These are phyloP conservation scores for Wakefieldia striispora DNA, from an alignment of 768 basidiomycete genomes.

Conservation along the genomic window DNA sequence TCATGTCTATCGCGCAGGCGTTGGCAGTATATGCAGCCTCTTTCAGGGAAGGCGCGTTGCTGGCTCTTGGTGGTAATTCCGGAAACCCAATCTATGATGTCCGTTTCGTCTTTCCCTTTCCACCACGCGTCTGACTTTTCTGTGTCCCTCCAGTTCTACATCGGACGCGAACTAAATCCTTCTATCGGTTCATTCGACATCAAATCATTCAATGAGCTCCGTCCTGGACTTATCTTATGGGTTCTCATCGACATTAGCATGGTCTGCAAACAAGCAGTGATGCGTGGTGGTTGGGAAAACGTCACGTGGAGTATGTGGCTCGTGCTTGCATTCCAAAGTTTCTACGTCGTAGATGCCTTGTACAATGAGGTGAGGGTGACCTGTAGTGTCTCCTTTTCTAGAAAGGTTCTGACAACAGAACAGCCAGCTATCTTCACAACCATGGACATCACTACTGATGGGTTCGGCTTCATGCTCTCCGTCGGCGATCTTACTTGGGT, in stretches of 20 bases:
- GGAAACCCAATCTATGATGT: constrained; percentile 91
- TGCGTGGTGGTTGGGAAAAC: constrained; percentile 58
- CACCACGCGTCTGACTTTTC: not conserved
- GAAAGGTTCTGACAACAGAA: not conserved
- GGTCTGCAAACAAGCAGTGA: constrained; percentile 86
- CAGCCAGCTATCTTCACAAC: constrained; percentile 88
- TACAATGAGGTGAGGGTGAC: constrained; percentile 79
- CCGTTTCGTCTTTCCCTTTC: constrained; percentile 27
- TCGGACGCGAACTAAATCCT: constrained; percentile 94
- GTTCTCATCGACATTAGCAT: constrained; percentile 85
- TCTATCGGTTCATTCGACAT: constrained; percentile 73
- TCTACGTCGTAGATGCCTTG: constrained; percentile 83
- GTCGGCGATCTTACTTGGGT: constrained; percentile 93
- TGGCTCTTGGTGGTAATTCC: constrained; percentile 92
- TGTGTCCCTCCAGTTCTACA: constrained; percentile 65
- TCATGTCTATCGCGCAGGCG: constrained; percentile 78
- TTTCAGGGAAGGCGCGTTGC: constrained; percentile 64
- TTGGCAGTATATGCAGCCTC: constrained; percentile 67
- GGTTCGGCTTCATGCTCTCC: constrained; percentile 97
- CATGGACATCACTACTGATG: constrained; percentile 98
- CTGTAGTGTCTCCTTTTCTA: not conserved
- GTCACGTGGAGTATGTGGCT: constrained; percentile 93
- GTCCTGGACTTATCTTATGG: constrained; percentile 82
- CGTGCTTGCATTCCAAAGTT: constrained; percentile 78
- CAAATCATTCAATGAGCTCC: constrained; percentile 53